Base-by-base conservation (phyloP, 768 basidiomycete species). In the Austroboletus eburneus region DNA sequence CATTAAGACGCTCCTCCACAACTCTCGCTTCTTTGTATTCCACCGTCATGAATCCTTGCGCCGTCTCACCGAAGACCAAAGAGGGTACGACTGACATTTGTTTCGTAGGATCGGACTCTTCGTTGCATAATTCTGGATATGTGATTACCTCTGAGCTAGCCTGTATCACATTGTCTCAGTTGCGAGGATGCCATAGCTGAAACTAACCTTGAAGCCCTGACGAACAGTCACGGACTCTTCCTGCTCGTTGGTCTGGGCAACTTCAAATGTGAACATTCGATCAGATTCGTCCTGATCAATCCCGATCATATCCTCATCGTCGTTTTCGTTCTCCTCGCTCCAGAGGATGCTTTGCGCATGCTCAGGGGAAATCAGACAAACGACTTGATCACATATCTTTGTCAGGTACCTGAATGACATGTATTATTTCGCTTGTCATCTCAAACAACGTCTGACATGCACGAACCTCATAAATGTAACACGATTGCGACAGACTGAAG, bases 381-480 rank as follows among this genome's bases (percentile, higher is more conserved):
- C 56, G 2, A 77, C 57, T 58, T 83, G 82, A 50, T 84, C 80
- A 16, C 74, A 65, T 32, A 83, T 69, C 61, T 80, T 80, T 2
- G 71, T 79, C 12, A 83, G 72, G 52, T 84, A 83, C 39, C 82
- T 83, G 29, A 9, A 5, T 16, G 16, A 21, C 8, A 1, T 12
- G 5, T 2, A 2, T 32, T 18, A 17, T 16, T 13, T 33, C 20
- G 1, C 17, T 14, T 12, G 10, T 27, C 12, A 27, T 5, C 27
- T 12, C 12, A 5, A 5, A 27, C 27, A 6, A 27, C 7, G 27
- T 5, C 27, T 12, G 3, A 9, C 5, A 1, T 4, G 4, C 6
- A 46, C 62, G 32, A 61, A 78, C 81, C 81, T 64, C 78, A 83
- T 81, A 52, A 83, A 83, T 0, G 80, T 79, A 3, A 76, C 66